Evolutionary conservation across 179 eudicot genomes (phyloP), one percentile per base, ranked within the genome.

Genomic region (Vitellaria paradoxa): DNA sequence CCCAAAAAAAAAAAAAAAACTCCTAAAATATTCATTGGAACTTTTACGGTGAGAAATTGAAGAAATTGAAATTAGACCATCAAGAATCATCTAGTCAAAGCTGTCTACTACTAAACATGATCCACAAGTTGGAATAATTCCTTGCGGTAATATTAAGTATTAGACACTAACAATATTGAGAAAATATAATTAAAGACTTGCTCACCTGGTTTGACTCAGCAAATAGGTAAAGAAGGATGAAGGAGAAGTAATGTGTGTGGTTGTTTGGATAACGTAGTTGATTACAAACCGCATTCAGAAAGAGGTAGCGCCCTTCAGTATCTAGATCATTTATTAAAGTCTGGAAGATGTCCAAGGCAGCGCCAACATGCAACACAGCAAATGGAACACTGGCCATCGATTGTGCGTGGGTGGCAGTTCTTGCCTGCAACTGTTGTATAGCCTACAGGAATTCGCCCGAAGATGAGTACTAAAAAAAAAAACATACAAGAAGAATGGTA

Each of bases 171-270:
- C 37, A 30, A 42, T 69, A 49, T 50, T 42, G 50, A 61, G 47
- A 30, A 46, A 13, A 62, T 50, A 50, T 50, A 50, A 7, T 50
- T 50, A 30, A n/a, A n/a, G 37, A 30, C 12, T 4, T 40, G 7
- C 26, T 81, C 61, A 94, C 98, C 98, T 96, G 98, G 82, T 87
- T 89, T 55, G 96, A 82, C 26, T 94, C 96, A 5, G 90, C 84
- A 83, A 96, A 96, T 65, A 96, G 81, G 85, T 80, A 86, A 15
- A 96, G 98, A 20, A 96, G 90, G 82, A 92, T 80, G 85, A 91
- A 91, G n/a, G 99, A 94, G 88, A 94, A 96, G 82, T 89, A 96
- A 84, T 91, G 97, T 30, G 99, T 96, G 65, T 92, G 99, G 74
- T 89, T 94, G 83, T 96, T 96, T 14, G 99, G 99, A 82, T 93